These are phyloP conservation scores for Colletotrichum tabaci DNA, from an alignment of 2,329 filamentous ascomycete species.

Conservation along the genomic window DNA sequence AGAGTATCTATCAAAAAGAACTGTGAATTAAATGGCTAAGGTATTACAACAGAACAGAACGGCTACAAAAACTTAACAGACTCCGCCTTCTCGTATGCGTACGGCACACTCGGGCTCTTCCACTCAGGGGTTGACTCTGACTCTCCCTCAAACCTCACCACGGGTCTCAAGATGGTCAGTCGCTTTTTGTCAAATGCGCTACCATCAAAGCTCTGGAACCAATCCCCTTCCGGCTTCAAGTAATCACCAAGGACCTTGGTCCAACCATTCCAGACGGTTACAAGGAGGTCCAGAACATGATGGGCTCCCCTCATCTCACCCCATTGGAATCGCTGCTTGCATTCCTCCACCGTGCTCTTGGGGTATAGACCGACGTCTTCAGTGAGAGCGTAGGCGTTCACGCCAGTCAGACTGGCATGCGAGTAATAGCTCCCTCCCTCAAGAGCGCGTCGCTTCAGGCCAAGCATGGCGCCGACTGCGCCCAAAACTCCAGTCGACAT, in stretches of 20 bases:
- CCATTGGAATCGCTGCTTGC: conserved; percentile 36
- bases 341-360: conserved; percentile 21
- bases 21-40: not conserved
- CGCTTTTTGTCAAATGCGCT: conserved; percentile 20
- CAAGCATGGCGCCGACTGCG: conserved; percentile 51
- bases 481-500: conserved; percentile 54
- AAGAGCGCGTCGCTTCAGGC: conserved; percentile 50
- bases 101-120: conserved; percentile 30
- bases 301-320: conserved; percentile 35
- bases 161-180: conserved; percentile 27
- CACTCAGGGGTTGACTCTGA: conserved; percentile 23
- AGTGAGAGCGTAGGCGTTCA: conserved; percentile 48
- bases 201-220: conserved; percentile 27
- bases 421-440: conserved; percentile 52
- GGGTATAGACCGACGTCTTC: conserved; percentile 52
- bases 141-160: conserved; percentile 29
- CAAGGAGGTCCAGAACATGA: conserved; percentile 32
- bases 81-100: conserved; percentile 29
- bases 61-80: conserved; percentile 1
- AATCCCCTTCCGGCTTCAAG: conserved; percentile 23
- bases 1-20: too few relatives aligned
- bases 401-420: conserved; percentile 49
- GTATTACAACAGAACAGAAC: not conserved
- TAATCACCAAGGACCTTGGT: conserved; percentile 23
- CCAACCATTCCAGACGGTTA: conserved; percentile 36